phyloP scores from a whole-genome alignment of 495 filamentous ascomycete species.

The Xylaria longipes region DNA sequence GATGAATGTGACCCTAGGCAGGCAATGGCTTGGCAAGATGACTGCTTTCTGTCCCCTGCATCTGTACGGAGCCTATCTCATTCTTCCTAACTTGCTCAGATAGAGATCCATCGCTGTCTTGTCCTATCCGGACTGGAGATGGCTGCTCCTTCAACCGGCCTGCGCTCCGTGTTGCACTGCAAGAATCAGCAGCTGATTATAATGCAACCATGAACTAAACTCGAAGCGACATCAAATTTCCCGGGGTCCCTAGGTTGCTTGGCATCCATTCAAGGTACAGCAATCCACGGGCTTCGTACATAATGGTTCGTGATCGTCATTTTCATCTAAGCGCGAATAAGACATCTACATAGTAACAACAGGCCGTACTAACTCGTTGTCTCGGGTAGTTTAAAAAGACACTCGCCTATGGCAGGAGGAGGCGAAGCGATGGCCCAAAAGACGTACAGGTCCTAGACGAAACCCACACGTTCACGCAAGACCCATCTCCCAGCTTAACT shows the following conservation, averaged over 20 bases:
- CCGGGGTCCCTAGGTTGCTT: background rate
- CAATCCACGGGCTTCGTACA: background rate
- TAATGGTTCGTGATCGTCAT: background rate
- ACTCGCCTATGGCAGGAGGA: slow-evolving; percentile 4
- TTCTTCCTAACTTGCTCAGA: background rate
- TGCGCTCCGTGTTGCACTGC: background rate
- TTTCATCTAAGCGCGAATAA: background rate
- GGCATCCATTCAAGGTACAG: background rate
- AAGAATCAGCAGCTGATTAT: background rate
- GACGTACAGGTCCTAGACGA: background rate
- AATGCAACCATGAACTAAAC: background rate
- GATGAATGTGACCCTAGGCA: background rate
- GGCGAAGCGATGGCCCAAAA: background rate
- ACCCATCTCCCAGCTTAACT: background rate
- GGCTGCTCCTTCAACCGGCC: background rate
- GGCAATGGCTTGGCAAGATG: background rate
- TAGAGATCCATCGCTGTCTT: background rate
- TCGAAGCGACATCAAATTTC: slow-evolving; percentile 1
- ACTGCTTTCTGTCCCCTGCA: background rate
- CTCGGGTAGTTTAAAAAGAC: background rate
- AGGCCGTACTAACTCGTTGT: background rate
- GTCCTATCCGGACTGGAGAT: background rate
- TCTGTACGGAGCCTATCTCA: background rate
- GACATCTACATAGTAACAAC: background rate
- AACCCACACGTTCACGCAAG: background rate